Percentiles rank a stretch among this genome's conserved stretches.
Conservation (phyloP, 371 early-diverging fungal genomes). For the Nematocida parisii region DNA sequence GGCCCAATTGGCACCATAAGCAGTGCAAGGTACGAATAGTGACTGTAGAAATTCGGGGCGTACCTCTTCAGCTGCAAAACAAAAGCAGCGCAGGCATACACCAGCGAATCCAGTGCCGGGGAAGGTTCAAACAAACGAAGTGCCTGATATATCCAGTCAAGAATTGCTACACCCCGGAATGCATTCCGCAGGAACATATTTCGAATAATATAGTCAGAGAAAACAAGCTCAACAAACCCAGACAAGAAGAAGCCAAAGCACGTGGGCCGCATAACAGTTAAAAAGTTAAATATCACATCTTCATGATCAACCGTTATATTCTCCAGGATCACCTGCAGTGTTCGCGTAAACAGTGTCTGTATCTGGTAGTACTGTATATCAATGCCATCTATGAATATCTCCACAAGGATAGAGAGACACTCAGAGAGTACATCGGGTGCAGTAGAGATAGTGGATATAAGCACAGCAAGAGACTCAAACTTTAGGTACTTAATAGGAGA, state of each 20-base stretch:
- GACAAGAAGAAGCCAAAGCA: conserved; percentile 26
- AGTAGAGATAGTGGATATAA: conserved; percentile 2
- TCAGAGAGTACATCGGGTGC: background rate
- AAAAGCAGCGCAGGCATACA: conserved; percentile 50
- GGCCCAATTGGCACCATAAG: conserved; percentile 27
- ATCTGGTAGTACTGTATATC: conserved; percentile 51
- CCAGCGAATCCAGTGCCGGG: background rate
- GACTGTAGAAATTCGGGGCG: conserved; percentile 29
- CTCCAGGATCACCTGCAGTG: conserved; percentile 48
- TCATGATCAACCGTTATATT: conserved; percentile 16
- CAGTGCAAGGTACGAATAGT: conserved; percentile 40
- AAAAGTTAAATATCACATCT: conserved; percentile 36
- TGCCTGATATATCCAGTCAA: conserved; percentile 45
- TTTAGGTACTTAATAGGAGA: conserved; percentile 55
- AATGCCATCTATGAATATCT: conserved; percentile 42
- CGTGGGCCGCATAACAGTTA: conserved; percentile 24
- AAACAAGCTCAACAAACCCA: conserved; percentile 52
- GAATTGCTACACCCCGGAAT: conserved; percentile 14
- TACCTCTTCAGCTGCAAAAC: conserved; percentile 42
- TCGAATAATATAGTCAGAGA: conserved; percentile 48
- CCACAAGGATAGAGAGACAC: conserved; percentile 25
- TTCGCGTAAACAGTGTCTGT: conserved; percentile 30
- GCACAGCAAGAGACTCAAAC: conserved; percentile 38
- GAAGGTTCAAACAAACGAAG: background rate
- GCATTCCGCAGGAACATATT: conserved; percentile 53